Percentiles rank a stretch among this genome's conserved stretches.
phyloP scores from a whole-genome alignment of 805 yeast genomes.

The Yamadazyma sp. region DNA sequence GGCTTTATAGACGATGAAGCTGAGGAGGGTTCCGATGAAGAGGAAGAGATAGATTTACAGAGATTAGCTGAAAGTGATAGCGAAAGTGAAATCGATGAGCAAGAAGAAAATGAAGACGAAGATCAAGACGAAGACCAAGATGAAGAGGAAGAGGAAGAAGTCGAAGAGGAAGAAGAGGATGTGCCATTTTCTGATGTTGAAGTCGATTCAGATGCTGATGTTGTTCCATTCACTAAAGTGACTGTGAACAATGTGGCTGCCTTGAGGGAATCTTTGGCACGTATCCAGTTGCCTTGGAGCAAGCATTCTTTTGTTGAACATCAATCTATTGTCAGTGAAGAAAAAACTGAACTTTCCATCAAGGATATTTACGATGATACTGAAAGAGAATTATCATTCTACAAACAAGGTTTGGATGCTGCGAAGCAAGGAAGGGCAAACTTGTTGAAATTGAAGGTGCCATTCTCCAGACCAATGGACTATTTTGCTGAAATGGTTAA shows the following conservation, averaged over 20 bases:
- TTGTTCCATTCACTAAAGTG: slow-evolving; percentile 86
- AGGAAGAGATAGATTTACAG: slow-evolving; percentile 47
- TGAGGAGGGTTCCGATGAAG: slow-evolving; percentile 36
- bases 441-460: slow-evolving; percentile 67
- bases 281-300: slow-evolving; percentile 64
- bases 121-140: slow-evolving; percentile 50
- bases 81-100: slow-evolving; percentile 45
- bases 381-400: slow-evolving; percentile 91
- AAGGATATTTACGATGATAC: slow-evolving; percentile 94
- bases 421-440: slow-evolving; percentile 69
- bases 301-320: slow-evolving; percentile 81
- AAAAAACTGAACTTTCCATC: slow-evolving; percentile 61
- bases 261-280: slow-evolving; percentile 62
- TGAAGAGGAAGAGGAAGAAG: slow-evolving; percentile 56
- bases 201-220: slow-evolving; percentile 90
- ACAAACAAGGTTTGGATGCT: slow-evolving; percentile 89
- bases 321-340: slow-evolving; percentile 64
- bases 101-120: slow-evolving; percentile 44
- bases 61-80: slow-evolving; percentile 56
- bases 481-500: slow-evolving; percentile 99
- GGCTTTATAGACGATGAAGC: slow-evolving; percentile 29
- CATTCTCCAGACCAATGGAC: slow-evolving; percentile 91
- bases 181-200: slow-evolving; percentile 89
- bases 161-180: slow-evolving; percentile 71
- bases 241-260: slow-evolving; percentile 90